These are phyloP conservation scores for Penstemon barbatus DNA, from an alignment of 257 asterid genomes.

Conservation along the genomic window DNA sequence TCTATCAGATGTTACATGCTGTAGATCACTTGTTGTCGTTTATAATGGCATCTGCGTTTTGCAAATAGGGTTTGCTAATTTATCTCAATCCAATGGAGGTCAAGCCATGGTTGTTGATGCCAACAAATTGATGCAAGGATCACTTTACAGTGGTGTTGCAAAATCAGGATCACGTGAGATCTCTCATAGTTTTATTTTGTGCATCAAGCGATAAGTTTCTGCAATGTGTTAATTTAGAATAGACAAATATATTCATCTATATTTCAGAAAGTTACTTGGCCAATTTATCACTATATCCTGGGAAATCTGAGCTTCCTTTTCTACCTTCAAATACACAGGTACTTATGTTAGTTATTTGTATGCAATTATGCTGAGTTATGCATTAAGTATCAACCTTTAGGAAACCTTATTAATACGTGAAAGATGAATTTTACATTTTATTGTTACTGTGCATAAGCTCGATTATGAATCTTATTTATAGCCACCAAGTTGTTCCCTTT, in stretches of 20 bases:
- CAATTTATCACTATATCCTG: slow-evolving; percentile 92
- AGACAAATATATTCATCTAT: slow-evolving; percentile 25
- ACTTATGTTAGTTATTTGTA: neutral
- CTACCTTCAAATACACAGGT: slow-evolving; percentile 94
- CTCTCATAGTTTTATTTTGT: slow-evolving; percentile 26
- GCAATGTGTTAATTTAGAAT: slow-evolving; percentile 19
- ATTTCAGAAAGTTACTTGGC: slow-evolving; percentile 93
- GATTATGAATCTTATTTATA: neutral
- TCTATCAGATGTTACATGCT: slow-evolving; percentile 75
- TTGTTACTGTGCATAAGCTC: neutral
- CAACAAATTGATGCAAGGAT: slow-evolving; percentile 62
- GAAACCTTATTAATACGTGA: no score
- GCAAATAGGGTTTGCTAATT: slow-evolving; percentile 76
- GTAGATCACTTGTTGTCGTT: slow-evolving; percentile 74
- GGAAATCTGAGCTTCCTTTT: slow-evolving; percentile 86
- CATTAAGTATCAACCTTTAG: neutral
- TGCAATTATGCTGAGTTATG: neutral
- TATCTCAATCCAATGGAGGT: slow-evolving; percentile 39
- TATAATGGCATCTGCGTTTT: slow-evolving; percentile 72
- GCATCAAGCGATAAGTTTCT: slow-evolving; percentile 6
- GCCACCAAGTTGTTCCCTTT: neutral
- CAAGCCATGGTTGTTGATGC: slow-evolving; percentile 59
- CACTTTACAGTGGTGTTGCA: slow-evolving; percentile 60
- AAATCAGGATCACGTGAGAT: slow-evolving; percentile 87
- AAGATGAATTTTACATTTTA: neutral